Percentiles rank a stretch among this genome's conserved stretches.
Evolutionary conservation across 805 yeast species (phyloP).

Genomic region (Zygosaccharomyces pseudorouxii): DNA sequence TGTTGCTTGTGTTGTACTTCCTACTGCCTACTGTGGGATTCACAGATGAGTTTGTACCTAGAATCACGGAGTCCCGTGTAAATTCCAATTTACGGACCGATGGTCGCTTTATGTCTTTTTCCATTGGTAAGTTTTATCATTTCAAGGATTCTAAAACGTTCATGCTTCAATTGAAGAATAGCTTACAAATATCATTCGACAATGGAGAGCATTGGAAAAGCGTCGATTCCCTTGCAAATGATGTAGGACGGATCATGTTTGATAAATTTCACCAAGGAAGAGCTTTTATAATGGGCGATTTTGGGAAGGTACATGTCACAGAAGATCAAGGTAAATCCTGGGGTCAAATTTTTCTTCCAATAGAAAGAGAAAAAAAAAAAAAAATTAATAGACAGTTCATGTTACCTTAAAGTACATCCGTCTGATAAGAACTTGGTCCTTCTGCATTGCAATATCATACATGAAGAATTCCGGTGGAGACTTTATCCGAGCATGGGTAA

Average conservation of each 20-base stretch:
- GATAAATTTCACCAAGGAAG: slow-evolving; percentile 20
- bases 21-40: too few species aligned
- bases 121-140: not conserved
- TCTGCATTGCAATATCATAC: slow-evolving; percentile 11
- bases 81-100: too few species aligned
- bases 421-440: slow-evolving; percentile 11
- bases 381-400: not conserved
- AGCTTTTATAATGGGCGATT: slow-evolving; percentile 11
- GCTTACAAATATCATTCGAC: slow-evolving; percentile 26
- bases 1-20: too few species aligned
- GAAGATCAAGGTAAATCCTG: slow-evolving; percentile 30
- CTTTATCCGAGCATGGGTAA: too few species aligned
- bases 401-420: slow-evolving; percentile 19
- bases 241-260: slow-evolving; percentile 3
- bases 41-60: too few species aligned
- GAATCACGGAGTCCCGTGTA: too few species aligned
- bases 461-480: not conserved
- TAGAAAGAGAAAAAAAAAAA: not conserved
- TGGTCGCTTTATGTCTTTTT: too few species aligned
- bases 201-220: slow-evolving; percentile 48
- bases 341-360: slow-evolving; percentile 5
- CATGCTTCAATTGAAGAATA: not conserved
- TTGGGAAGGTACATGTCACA: slow-evolving; percentile 19
- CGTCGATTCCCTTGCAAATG: slow-evolving; percentile 8
- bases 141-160: not conserved